Evolutionary conservation across 768 basidiomycete genomes (phyloP).

Genomic region (Saitozyma podzolica): DNA sequence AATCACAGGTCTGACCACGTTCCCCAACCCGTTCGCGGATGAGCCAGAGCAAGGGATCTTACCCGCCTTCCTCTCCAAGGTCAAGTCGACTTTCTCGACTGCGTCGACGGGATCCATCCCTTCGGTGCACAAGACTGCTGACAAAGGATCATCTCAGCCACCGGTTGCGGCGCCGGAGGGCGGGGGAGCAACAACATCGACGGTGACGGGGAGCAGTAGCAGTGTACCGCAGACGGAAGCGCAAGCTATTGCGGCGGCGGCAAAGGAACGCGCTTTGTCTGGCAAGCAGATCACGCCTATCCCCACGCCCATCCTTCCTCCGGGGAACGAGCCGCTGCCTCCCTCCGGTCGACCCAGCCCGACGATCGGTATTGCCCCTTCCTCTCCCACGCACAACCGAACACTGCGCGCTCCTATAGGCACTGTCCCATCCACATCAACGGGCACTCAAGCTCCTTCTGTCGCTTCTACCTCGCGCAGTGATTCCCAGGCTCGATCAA

Average conservation of each 20-base stretch:
- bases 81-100: slow-evolving; percentile 41
- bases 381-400: no score
- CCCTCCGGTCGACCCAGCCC: no score
- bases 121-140: slow-evolving; percentile 1
- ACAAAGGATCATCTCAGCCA: slow-evolving; percentile 12
- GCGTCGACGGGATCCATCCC: slow-evolving; percentile 3
- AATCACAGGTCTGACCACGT: slow-evolving; percentile 32
- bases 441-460: slow-evolving; percentile 13
- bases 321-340: no score
- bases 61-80: slow-evolving; percentile 42
- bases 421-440: no score
- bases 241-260: slow-evolving; percentile 40
- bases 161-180: neutral
- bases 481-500: slow-evolving; percentile 7
- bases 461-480: slow-evolving; percentile 7
- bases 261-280: slow-evolving; percentile 14
- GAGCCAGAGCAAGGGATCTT: slow-evolving; percentile 45
- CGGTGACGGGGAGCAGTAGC: neutral
- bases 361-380: no score
- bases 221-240: slow-evolving; percentile 33
- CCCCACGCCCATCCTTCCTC: no score
- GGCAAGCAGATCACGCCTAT: neutral
- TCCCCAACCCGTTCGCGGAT: slow-evolving; percentile 45
- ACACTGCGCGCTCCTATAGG: no score
- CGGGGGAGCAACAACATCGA: neutral